Conservation (phyloP, 345 rosid species). For the Salix dunnii region DNA sequence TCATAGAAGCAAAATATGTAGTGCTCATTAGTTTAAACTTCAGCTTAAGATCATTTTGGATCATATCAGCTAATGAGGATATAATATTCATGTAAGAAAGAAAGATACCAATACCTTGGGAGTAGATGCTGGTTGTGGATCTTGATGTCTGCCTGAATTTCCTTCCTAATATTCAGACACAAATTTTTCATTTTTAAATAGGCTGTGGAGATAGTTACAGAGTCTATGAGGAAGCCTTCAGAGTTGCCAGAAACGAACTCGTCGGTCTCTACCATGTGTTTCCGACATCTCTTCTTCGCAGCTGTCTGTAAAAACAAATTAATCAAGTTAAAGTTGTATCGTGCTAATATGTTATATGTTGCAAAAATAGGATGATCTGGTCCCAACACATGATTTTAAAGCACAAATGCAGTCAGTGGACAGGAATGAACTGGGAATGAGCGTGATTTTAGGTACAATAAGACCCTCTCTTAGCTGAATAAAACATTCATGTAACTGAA, state of each 20-base stretch:
- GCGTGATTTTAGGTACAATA: neutral
- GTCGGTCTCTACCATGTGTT: constrained; percentile 35
- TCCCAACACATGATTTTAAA: neutral
- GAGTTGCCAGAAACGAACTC: constrained; percentile 27
- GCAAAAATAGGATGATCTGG: neutral
- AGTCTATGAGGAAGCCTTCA: constrained; percentile 28
- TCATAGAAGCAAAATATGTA: neutral
- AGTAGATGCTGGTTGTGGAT: constrained; percentile 33
- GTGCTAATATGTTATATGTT: neutral
- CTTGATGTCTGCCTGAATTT: constrained; percentile 32
- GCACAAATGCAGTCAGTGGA: neutral
- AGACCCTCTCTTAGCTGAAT: neutral
- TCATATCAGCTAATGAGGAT: neutral
- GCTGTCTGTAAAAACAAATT: constrained; percentile 20
- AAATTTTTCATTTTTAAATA: constrained; percentile 30
- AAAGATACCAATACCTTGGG: constrained; percentile 21
- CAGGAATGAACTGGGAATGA: neutral
- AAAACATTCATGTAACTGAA: neutral
- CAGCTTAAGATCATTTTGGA: neutral
- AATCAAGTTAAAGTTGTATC: constrained; percentile 7
- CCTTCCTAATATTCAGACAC: constrained; percentile 27
- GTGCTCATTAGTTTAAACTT: neutral
- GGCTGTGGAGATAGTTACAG: constrained; percentile 30
- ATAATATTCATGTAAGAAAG: neutral
- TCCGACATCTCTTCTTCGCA: constrained; percentile 34